Evolutionary conservation across 2,329 filamentous ascomycete genomes (phyloP), one percentile per base, ranked within the genome.

Genomic region (Monosporascus sp.): DNA sequence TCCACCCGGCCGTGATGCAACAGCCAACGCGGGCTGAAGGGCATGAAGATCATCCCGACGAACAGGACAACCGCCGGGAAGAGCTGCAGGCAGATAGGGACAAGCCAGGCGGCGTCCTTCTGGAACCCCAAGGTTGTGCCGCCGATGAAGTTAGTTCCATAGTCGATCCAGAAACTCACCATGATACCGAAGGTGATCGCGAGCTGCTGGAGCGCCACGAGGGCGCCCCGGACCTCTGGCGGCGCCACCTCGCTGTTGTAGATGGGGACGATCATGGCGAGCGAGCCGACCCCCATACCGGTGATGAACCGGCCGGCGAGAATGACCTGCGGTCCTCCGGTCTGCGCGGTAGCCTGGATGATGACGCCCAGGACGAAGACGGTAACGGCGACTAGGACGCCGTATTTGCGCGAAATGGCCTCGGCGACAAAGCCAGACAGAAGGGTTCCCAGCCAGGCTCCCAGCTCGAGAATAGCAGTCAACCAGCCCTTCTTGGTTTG

Each of bases 11-110:
- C 63, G 52, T 70, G 64, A 66, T 90, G 84, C 8, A 88, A 73
- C 1, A 93, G 78, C 87, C 87, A 91, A 60, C 89, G 79, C 0
- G 89, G 89, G 0, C 83, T 87, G 71, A 88, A 91, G 0, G 88
- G 89, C 87, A 92, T 90, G 71, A 89, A 90, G 11, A 88, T 64
- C 80, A 91, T 91, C 38, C 88, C 88, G 11, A 79, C 61, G 27
- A 86, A 82, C 1, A 93, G 79, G 4, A 90, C 61, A 2, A 85
- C 61, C 1, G 86, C 87, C 0, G 88, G 88, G 0, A 78, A 75
- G 3, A 91, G 76, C 62, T 93, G 89, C 0, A 92, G 75, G 59
- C 82, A 85, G 49, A 90, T 82, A 0, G 89, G 89, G 0, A 89
- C 72, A 0, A 90, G 77, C 89, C 89, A 94, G 0, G 89, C 85